Percentiles rank a stretch among this genome's conserved stretches.
phyloP scores from a whole-genome alignment of 768 basidiomycete species.

The Tulasnella sp. region DNA sequence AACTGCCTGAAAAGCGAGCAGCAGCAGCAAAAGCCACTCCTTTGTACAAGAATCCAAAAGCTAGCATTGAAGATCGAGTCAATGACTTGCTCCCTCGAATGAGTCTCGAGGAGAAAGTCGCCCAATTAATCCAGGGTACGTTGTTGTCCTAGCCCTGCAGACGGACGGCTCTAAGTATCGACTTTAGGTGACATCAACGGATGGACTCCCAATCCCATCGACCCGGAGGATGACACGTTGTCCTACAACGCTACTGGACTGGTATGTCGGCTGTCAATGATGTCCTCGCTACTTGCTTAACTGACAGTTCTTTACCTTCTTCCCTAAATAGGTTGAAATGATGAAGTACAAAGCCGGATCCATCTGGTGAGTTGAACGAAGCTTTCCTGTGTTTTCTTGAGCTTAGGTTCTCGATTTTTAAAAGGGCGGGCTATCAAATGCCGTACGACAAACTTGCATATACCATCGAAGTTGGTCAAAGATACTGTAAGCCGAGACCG shows the following conservation, averaged over 20 bases:
- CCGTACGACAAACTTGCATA: conserved; percentile 50
- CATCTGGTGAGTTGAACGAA: conserved; percentile 35
- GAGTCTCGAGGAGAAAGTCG: conserved; percentile 55
- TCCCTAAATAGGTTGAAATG: conserved; percentile 38
- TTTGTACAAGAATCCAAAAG: conserved; percentile 48
- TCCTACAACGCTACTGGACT: conserved; percentile 48
- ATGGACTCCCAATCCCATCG: conserved; percentile 45
- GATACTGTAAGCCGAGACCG: background rate
- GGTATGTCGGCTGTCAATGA: conserved; percentile 20
- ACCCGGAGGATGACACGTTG: conserved; percentile 50
- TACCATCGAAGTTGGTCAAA: conserved; percentile 1
- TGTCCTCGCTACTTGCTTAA: background rate
- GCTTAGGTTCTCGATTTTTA: background rate
- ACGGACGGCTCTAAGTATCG: conserved; percentile 18
- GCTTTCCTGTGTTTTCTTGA: background rate
- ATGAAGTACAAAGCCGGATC: conserved; percentile 44
- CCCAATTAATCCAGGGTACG: conserved; percentile 28
- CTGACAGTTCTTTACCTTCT: background rate
- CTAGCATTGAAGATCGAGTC: conserved; percentile 46
- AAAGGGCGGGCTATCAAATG: conserved; percentile 37
- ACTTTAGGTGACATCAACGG: conserved; percentile 48
- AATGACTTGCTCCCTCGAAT: conserved; percentile 53
- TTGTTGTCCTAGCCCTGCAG: background rate
- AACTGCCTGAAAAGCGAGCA: background rate
- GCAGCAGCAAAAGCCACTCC: background rate